These are phyloP conservation scores for Fusarium miscanthi DNA, from an alignment of 2,329 filamentous ascomycete genomes.

Conservation along the genomic window DNA sequence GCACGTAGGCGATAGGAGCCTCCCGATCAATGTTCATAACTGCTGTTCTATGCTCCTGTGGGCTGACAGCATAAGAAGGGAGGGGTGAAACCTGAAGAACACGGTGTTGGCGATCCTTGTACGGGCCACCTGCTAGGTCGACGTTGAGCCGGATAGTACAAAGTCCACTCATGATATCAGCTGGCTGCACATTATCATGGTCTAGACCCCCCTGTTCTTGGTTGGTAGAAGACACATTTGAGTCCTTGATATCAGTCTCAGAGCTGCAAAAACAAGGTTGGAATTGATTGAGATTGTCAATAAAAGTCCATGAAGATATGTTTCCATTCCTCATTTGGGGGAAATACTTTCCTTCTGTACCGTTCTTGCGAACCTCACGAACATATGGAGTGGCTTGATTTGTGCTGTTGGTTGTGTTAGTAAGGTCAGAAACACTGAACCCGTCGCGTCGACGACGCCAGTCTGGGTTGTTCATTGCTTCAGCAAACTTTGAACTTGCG, in stretches of 20 bases:
- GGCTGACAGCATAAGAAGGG: background rate
- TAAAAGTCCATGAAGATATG: constrained; percentile 4
- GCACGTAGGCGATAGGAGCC: constrained; percentile 25
- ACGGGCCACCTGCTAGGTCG: background rate
- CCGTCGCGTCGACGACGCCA: constrained; percentile 47
- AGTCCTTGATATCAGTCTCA: constrained; percentile 5
- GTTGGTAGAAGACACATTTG: background rate
- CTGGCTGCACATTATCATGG: background rate
- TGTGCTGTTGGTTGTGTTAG: constrained; percentile 4
- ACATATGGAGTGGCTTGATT: background rate
- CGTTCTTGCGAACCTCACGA: background rate
- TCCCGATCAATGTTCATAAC: background rate
- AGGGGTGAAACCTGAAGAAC: constrained; percentile 33
- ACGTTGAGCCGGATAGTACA: constrained; percentile 23
- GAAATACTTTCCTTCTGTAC: background rate
- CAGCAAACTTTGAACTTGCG: constrained; percentile 39
- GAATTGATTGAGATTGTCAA: constrained; percentile 1
- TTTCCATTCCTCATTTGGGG: background rate
- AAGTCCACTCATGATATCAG: background rate
- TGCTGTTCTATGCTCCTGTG: background rate
- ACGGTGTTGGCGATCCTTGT: constrained; percentile 19
- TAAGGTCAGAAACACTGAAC: constrained; percentile 8
- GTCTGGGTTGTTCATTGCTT: constrained; percentile 52
- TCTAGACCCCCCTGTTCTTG: background rate
- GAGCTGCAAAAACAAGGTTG: constrained; percentile 9